Percentiles rank a stretch among this genome's conserved stretches.
These are phyloP conservation scores for Thamnidium elegans DNA, from an alignment of 192 early-diverging fungal species.

Conservation along the genomic window DNA sequence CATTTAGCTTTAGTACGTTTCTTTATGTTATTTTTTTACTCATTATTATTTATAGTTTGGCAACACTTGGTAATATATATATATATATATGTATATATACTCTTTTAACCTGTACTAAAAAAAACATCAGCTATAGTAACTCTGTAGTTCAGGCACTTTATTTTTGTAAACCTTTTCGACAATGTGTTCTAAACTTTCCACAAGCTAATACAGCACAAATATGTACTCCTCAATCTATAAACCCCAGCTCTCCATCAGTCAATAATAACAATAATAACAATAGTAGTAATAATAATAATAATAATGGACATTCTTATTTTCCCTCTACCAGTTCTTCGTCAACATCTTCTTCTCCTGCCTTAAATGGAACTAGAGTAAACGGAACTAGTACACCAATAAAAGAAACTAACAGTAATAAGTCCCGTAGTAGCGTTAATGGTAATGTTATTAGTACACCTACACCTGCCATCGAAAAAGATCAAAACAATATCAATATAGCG, in stretches of 20 bases:
- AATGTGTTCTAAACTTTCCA: constrained; percentile 81
- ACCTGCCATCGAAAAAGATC: constrained; percentile 11
- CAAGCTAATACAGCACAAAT: constrained; percentile 33
- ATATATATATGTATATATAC: neutral
- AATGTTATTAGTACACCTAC: neutral
- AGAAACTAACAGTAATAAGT: constrained; percentile 2
- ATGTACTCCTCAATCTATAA: constrained; percentile 17
- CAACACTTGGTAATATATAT: constrained; percentile 72
- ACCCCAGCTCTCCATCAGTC: constrained; percentile 37
- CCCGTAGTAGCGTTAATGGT: neutral
- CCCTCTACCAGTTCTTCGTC: constrained; percentile 8
- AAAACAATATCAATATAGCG: constrained; percentile 11
- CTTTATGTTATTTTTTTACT: constrained; percentile 10
- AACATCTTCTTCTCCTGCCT: constrained; percentile 1
- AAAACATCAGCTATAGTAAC: constrained; percentile 77
- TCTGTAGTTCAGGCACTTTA: constrained; percentile 96
- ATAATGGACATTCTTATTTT: neutral
- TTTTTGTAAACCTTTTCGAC: constrained; percentile 91
- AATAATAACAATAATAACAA: neutral
- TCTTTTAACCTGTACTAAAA: neutral
- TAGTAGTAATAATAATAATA: neutral
- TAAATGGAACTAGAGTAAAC: constrained; percentile 3
- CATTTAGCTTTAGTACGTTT: neutral
- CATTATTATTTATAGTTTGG: constrained; percentile 60
- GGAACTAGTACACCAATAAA: constrained; percentile 6